A percentile compares a stretch with the other conserved stretches of the same genome.
Evolutionary conservation across 257 asterid species (phyloP).

Genomic region (Nicotiana tabacum): DNA sequence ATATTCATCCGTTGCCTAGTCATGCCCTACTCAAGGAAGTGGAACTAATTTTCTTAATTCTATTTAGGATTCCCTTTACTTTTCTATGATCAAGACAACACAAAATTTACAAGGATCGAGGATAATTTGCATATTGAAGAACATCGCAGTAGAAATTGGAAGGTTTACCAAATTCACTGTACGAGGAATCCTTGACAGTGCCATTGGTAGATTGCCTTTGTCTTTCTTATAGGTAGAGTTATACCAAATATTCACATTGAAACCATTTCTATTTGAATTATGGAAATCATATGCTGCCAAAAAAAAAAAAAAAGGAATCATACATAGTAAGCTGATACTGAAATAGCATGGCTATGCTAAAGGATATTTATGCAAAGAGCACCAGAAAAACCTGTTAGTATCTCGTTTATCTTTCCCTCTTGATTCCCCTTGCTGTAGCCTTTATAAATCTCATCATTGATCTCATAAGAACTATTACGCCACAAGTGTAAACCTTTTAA

Average conservation of each 20-base stretch:
- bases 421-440: slow-evolving; percentile 82
- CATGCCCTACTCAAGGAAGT: not conserved
- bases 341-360: slow-evolving; percentile 8
- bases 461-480: slow-evolving; percentile 82
- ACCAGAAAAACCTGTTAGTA: slow-evolving; percentile 56
- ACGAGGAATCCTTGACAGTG: slow-evolving; percentile 84
- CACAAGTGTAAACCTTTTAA: slow-evolving; percentile 60
- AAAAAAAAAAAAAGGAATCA: slow-evolving; percentile 11
- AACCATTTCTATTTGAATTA: slow-evolving; percentile 55
- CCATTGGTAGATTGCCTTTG: slow-evolving; percentile 51
- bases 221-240: slow-evolving; percentile 83
- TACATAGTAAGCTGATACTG: slow-evolving; percentile 18
- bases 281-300: slow-evolving; percentile 81
- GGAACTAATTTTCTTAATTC: not conserved
- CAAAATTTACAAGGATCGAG: not conserved
- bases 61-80: not conserved
- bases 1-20: not conserved
- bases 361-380: slow-evolving; percentile 10
- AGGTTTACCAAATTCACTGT: slow-evolving; percentile 76
- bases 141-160: slow-evolving; percentile 15
- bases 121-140: not conserved
- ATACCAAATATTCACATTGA: slow-evolving; percentile 83
- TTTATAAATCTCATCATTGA: slow-evolving; percentile 78
- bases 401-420: slow-evolving; percentile 66
- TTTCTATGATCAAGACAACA: not conserved